Evolutionary conservation across 495 filamentous ascomycete genomes (phyloP).

Genomic region (Geoglossum glabrum): DNA sequence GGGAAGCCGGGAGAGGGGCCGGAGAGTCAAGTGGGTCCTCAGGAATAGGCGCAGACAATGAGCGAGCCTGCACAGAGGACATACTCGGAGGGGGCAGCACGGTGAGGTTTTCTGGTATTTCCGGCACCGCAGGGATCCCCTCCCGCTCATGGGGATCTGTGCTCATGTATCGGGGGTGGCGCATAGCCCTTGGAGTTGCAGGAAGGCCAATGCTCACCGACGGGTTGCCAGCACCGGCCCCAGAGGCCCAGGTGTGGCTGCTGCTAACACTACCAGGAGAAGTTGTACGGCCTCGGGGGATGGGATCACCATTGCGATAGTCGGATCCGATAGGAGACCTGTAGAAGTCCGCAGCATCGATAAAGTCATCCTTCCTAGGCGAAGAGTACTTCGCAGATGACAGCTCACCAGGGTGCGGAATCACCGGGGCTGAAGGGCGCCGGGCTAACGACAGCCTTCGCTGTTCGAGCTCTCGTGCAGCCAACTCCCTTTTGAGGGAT

Average conservation of each 20-base stretch:
- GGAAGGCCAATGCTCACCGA: slow-evolving; percentile 4
- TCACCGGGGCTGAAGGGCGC: slow-evolving; percentile 6
- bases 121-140: slow-evolving; percentile 3
- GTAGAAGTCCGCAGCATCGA: not conserved
- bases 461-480: slow-evolving; percentile 6
- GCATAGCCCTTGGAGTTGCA: slow-evolving; percentile 8
- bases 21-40: slow-evolving; percentile 1
- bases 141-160: slow-evolving; percentile 2
- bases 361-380: not conserved
- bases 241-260: not conserved
- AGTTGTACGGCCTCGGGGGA: not conserved
- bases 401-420: slow-evolving; percentile 7
- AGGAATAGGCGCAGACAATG: slow-evolving; percentile 5
- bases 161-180: slow-evolving; percentile 5
- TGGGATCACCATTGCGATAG: not conserved
- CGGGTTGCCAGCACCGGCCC: not conserved
- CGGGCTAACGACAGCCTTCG: slow-evolving; percentile 5
- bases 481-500: slow-evolving; percentile 2
- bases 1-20: slow-evolving; percentile 1
- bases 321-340: not conserved
- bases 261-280: not conserved
- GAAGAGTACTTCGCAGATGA: not conserved
- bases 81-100: not conserved
- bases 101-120: not conserved
- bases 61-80: not conserved